Evolutionary conservation across 805 yeast species (phyloP).

Genomic region (Zygoascus flipseniorum): DNA sequence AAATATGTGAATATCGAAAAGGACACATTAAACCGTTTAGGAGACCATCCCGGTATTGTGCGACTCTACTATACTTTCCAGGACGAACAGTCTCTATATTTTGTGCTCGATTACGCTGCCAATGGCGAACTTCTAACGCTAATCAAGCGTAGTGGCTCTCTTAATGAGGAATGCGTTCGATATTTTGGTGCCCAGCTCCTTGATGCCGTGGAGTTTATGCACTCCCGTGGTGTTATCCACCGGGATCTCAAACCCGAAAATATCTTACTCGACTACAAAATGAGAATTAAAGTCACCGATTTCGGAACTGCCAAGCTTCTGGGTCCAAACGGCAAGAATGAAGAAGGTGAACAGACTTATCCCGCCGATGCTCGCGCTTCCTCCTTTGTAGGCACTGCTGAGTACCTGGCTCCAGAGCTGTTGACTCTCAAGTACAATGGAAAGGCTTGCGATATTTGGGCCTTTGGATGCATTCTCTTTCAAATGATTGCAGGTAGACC

Average conservation of each 20-base stretch:
- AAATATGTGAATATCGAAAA: slow-evolving; percentile 95
- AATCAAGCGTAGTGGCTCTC: slow-evolving; percentile 54
- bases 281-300: slow-evolving; percentile 87
- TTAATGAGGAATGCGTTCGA: slow-evolving; percentile 64
- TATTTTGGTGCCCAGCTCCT: slow-evolving; percentile 80
- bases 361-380: slow-evolving; percentile 33
- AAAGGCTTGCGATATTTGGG: slow-evolving; percentile 86
- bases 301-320: slow-evolving; percentile 94
- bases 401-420: slow-evolving; percentile 90
- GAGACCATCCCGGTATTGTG: slow-evolving; percentile 92
- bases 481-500: slow-evolving; percentile 80
- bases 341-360: slow-evolving; percentile 20
- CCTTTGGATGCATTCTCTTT: slow-evolving; percentile 79
- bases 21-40: slow-evolving; percentile 75
- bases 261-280: slow-evolving; percentile 72
- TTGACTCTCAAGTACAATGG: slow-evolving; percentile 72
- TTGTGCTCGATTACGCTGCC: slow-evolving; percentile 89
- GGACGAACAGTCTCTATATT: slow-evolving; percentile 78
- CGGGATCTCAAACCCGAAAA: slow-evolving; percentile 95
- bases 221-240: slow-evolving; percentile 82
- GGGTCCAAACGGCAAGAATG: slow-evolving; percentile 25
- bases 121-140: slow-evolving; percentile 87
- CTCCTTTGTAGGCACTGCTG: slow-evolving; percentile 97
- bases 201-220: slow-evolving; percentile 88
- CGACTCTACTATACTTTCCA: slow-evolving; percentile 90